Base-by-base conservation (phyloP, 2,329 filamentous ascomycete species). In the Arthrobotrys conoides region DNA sequence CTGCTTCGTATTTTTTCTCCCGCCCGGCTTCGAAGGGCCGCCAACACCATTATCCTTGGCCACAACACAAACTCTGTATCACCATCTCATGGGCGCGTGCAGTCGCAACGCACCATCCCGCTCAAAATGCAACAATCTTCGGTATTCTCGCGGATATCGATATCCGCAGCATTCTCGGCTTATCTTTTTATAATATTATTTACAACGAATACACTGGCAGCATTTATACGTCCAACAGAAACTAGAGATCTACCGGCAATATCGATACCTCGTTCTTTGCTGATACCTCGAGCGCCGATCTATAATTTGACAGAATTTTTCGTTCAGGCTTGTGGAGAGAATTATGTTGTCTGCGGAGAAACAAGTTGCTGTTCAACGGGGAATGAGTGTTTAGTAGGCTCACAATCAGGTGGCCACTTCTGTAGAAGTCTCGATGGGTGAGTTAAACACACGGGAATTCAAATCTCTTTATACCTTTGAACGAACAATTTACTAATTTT, bases 61-160 rank as follows among this genome's bases (percentile, higher is more conserved):
- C 46, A 72, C 75, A 78, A 78, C 75, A 78, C 75, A 71, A 67
- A 48, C 57, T 57, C 61, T 55, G 48, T 69, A 63, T 48, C 63
- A 71, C 59, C 59, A 30, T 22, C 30, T 20, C 61, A 71, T 71
- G 72, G 64, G 36, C 66, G 67, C 67, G 73, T 77, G 66, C 51
- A 49, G 14, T 10, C 71, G 30, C 75, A 71, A 71, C 67, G 55
- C 73, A 63, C 67, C 48, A 46, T 48, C 49, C 18, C 59, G n/a
- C 49, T 24, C 59, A 68, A 71, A 78, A 78, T 78, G 75, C 75
- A 78, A 78, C 75, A 78, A 33, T 24, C 53, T 9, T 46, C 66
- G 65, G 27, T 48, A 38, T 67, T 55, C 22, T 20, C 36, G 41
- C 57, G 66, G 59, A 61, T 70, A 66, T 57, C 66, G 44, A 59